phyloP scores from a whole-genome alignment of 1,284 basidiomycete genomes.

The Xerocomus cyaneibrunnescens region DNA sequence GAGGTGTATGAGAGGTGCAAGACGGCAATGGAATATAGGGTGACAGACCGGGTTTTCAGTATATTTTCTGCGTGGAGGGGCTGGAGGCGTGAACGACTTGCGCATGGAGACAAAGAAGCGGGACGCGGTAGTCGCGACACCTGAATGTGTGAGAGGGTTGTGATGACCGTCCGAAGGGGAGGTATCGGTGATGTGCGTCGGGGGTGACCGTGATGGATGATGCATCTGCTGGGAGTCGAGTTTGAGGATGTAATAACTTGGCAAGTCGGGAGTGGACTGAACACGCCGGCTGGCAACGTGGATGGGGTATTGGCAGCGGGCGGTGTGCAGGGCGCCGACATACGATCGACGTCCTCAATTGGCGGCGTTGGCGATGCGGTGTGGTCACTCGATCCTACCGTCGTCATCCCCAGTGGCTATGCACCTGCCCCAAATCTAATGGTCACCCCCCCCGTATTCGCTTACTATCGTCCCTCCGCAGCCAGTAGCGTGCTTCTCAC shows the following conservation, averaged over 20 bases:
- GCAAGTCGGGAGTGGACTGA: not conserved
- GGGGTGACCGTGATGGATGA: slow-evolving; percentile 19
- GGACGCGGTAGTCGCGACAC: slow-evolving; percentile 27
- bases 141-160: slow-evolving; percentile 3
- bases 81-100: slow-evolving; percentile 27
- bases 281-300: slow-evolving; percentile 5
- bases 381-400: not conserved
- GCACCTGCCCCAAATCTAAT: too few relatives aligned
- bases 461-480: too few relatives aligned
- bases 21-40: not conserved
- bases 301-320: not conserved
- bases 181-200: slow-evolving; percentile 12
- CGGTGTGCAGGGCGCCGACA: slow-evolving; percentile 7
- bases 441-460: too few relatives aligned
- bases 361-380: too few relatives aligned
- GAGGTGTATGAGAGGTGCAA: slow-evolving; percentile 10
- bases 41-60: slow-evolving; percentile 19
- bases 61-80: slow-evolving; percentile 23
- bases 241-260: not conserved
- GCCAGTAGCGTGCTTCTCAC: too few relatives aligned
- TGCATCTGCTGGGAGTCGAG: slow-evolving; percentile 16
- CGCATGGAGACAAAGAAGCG: slow-evolving; percentile 35
- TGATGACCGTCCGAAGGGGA: not conserved
- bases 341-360: slow-evolving; percentile 12
- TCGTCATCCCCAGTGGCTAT: slow-evolving; percentile 17